These are phyloP conservation scores for Coelastrella sp. DNA, from an alignment of 139 green algal genomes.

Conservation along the genomic window DNA sequence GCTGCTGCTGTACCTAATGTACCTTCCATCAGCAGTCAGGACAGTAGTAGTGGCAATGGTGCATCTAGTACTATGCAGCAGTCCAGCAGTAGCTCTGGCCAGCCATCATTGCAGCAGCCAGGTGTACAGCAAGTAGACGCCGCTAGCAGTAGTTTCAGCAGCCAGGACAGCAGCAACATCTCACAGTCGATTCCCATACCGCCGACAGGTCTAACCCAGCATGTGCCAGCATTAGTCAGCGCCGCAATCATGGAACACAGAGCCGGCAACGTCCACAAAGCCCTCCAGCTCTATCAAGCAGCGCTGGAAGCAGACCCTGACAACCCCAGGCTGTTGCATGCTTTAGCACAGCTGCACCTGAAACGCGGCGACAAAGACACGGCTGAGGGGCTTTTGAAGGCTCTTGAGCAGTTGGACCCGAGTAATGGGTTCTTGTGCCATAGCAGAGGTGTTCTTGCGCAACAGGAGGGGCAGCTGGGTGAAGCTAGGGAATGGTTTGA, in stretches of 20 bases:
- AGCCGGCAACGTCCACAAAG: conserved; percentile 46
- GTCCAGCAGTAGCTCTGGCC: no score
- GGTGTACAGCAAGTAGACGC: no score
- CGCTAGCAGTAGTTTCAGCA: background rate
- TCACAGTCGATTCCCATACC: background rate
- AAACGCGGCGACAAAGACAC: conserved; percentile 34
- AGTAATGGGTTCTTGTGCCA: conserved; percentile 68
- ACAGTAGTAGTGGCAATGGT: background rate
- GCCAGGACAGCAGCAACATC: background rate
- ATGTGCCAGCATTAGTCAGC: conserved; percentile 25
- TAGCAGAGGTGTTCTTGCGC: conserved; percentile 64
- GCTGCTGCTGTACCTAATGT: no score
- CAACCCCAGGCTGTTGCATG: conserved; percentile 45
- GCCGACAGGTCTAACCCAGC: conserved; percentile 8
- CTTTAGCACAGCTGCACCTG: conserved; percentile 41
- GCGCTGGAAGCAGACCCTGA: background rate
- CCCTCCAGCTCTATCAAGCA: conserved; percentile 30
- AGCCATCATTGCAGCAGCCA: no score
- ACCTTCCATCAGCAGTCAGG: background rate
- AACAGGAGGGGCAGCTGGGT: conserved; percentile 63
- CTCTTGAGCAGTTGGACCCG: conserved; percentile 56
- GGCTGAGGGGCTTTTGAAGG: conserved; percentile 52
- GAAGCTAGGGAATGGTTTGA: conserved; percentile 40
- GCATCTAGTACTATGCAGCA: background rate
- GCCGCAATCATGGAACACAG: conserved; percentile 51